Conservation (phyloP, 2,329 filamentous ascomycete genomes). For the Pseudogymnoascus sp. region DNA sequence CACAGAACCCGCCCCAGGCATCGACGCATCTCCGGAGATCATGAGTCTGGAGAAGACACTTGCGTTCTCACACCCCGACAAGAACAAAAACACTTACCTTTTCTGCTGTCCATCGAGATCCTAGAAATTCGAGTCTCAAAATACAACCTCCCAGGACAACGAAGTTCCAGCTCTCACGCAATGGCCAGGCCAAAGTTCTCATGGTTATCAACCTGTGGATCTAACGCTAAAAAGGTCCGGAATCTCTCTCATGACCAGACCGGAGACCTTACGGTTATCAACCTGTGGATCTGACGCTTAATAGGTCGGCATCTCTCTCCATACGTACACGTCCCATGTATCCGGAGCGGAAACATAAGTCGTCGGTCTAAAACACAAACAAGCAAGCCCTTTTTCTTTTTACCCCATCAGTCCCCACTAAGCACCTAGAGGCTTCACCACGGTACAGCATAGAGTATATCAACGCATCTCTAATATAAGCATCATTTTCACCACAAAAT, state of each 20-base stretch:
- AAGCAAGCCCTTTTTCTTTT: neutral
- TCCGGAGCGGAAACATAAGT: too few species aligned
- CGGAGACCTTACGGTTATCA: neutral
- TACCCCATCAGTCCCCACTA: neutral
- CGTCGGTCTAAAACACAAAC: neutral
- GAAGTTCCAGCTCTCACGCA: neutral
- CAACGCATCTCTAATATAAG: neutral
- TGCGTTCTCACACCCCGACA: neutral
- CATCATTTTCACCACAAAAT: neutral
- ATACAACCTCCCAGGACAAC: neutral
- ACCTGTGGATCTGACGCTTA: neutral
- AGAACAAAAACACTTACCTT: neutral
- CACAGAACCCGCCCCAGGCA: neutral
- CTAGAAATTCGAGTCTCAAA: neutral
- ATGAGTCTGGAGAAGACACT: neutral
- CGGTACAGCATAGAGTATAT: neutral
- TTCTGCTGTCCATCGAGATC: slow-evolving; percentile 5
- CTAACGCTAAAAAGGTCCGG: neutral
- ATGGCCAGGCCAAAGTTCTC: neutral
- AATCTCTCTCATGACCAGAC: neutral
- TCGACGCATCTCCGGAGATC: neutral
- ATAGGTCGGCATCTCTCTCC: neutral
- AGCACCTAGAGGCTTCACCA: neutral
- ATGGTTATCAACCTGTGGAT: neutral
- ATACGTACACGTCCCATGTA: neutral